Conservation (phyloP, 2,329 filamentous ascomycete genomes). For the Sporothrix schenckii region DNA sequence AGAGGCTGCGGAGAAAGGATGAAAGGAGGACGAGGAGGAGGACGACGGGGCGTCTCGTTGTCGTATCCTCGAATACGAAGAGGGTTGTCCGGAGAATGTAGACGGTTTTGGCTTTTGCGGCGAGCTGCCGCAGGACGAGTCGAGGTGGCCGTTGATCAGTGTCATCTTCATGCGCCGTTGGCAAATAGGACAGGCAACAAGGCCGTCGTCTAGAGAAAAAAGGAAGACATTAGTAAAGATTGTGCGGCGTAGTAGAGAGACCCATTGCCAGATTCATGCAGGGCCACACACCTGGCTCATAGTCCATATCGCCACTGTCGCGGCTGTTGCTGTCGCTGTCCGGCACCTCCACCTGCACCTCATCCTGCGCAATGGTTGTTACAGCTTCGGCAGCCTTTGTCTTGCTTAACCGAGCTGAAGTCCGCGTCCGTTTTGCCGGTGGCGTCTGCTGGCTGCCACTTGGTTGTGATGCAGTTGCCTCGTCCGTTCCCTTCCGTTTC, state of each 20-base stretch:
- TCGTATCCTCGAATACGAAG: not conserved
- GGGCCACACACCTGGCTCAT: slow-evolving; percentile 40
- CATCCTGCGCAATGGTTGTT: slow-evolving; percentile 43
- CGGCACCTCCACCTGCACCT: slow-evolving; percentile 35
- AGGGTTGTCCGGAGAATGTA: slow-evolving; percentile 1
- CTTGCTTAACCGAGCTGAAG: slow-evolving; percentile 55
- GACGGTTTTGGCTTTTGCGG: slow-evolving; percentile 37
- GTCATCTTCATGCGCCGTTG: slow-evolving; percentile 75
- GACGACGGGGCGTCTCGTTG: not conserved
- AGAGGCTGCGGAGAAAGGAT: slow-evolving; percentile 24
- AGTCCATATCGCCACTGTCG: slow-evolving; percentile 38
- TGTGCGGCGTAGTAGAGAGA: not conserved
- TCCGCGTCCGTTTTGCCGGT: slow-evolving; percentile 55
- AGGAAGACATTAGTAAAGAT: not conserved
- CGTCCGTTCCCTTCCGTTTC: slow-evolving; percentile 56
- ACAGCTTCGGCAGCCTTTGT: slow-evolving; percentile 46
- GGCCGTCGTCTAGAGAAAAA: slow-evolving; percentile 62
- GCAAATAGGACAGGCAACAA: slow-evolving; percentile 85
- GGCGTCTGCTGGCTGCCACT: slow-evolving; percentile 39
- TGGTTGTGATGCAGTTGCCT: slow-evolving; percentile 38
- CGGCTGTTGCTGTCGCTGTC: slow-evolving; percentile 39
- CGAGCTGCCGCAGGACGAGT: slow-evolving; percentile 57
- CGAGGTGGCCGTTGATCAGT: slow-evolving; percentile 78
- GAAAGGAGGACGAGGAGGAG: not conserved
- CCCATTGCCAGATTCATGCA: not conserved